Percentiles rank a stretch among this genome's conserved stretches.
phyloP scores from a whole-genome alignment of 805 yeast species.

The Maudiozyma serrabonitensis region DNA sequence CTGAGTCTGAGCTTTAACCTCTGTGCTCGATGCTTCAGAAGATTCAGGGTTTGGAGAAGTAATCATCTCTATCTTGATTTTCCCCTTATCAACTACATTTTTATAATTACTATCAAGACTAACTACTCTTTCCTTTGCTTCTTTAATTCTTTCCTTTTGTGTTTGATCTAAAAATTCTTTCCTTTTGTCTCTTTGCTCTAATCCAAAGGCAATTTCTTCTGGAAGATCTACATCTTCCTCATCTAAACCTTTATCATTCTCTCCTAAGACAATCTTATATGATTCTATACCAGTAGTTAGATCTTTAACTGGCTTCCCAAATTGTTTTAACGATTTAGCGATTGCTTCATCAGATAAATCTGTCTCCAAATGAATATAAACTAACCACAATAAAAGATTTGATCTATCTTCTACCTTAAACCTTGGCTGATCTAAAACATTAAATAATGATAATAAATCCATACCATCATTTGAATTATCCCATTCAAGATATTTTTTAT shows the following conservation, averaged over 20 bases:
- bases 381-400: constrained; percentile 68
- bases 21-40: neutral
- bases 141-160: constrained; percentile 1
- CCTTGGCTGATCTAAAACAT: constrained; percentile 55
- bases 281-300: neutral
- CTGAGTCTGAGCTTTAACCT: neutral
- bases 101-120: constrained; percentile 2
- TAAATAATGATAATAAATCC: constrained; percentile 47
- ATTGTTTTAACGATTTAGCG: constrained; percentile 14
- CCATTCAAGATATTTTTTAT: constrained; percentile 14
- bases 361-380: constrained; percentile 75
- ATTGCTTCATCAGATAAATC: constrained; percentile 44
- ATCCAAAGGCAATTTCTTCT: constrained; percentile 23
- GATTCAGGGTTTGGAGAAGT: neutral
- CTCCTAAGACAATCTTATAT: constrained; percentile 6
- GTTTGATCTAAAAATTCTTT: constrained; percentile 16
- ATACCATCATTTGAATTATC: constrained; percentile 16
- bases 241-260: constrained; percentile 3
- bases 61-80: neutral
- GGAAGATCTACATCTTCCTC: constrained; percentile 22
- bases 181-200: constrained; percentile 19
- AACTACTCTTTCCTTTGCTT: neutral
- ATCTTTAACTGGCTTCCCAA: constrained; percentile 7
- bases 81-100: neutral
- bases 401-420: constrained; percentile 61